Percentiles rank a stretch among this genome's conserved stretches.
Conservation (phyloP, 768 basidiomycete genomes). For the Tulasnella calospora region DNA sequence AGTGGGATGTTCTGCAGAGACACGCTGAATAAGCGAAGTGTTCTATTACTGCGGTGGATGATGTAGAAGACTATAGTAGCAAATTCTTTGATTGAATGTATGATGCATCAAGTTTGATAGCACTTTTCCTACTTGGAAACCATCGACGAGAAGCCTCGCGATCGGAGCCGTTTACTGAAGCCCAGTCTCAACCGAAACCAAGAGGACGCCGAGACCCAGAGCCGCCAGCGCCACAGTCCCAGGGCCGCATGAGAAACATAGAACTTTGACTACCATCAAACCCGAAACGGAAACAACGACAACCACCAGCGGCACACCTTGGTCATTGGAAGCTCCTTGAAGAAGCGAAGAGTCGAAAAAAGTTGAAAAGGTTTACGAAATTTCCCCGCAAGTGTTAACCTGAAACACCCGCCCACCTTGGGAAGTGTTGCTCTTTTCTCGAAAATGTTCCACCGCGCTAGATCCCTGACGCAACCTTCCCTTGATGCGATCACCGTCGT, state of each 20-base stretch:
- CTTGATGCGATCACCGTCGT: neutral
- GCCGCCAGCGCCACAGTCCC: no score
- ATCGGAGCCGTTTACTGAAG: no score
- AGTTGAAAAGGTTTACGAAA: neutral
- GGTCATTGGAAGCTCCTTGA: no score
- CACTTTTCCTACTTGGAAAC: no score
- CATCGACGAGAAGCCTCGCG: no score
- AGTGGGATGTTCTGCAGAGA: slow-evolving; percentile 34
- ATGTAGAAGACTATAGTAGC: neutral
- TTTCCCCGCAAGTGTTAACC: neutral
- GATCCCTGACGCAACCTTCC: neutral
- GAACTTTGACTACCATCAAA: no score
- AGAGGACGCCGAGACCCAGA: no score
- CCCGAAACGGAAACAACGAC: no score
- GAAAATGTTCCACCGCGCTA: neutral
- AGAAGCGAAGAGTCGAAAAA: neutral
- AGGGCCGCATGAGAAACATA: no score
- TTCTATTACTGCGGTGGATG: neutral
- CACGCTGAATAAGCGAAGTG: neutral
- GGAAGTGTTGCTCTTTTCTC: neutral
- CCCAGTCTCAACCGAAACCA: no score
- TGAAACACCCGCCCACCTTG: neutral
- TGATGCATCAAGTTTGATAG: no score
- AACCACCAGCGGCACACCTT: no score
- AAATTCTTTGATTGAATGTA: neutral